phyloP scores from a whole-genome alignment of 192 early-diverging fungal species.

The Phlyctochytrium planicorne region DNA sequence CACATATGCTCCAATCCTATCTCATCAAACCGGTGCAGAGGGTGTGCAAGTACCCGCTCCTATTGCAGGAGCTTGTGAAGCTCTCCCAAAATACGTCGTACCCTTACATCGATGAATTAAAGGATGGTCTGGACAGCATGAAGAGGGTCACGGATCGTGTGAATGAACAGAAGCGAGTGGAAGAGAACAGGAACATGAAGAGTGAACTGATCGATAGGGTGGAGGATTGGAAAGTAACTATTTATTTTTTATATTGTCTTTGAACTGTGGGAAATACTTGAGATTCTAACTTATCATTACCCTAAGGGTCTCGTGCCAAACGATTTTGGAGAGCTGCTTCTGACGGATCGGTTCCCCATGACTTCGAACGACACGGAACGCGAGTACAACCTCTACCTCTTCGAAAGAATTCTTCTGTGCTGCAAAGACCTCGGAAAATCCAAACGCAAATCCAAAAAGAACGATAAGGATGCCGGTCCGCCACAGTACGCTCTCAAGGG shows the following conservation, averaged over 20 bases:
- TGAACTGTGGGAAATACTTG: background rate
- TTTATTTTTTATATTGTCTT: slow-evolving; percentile 8
- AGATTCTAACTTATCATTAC: too few species aligned
- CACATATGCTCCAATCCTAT: slow-evolving; percentile 83
- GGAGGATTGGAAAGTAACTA: slow-evolving; percentile 86
- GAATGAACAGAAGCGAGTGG: slow-evolving; percentile 88
- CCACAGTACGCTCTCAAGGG: slow-evolving; percentile 63
- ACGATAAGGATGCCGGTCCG: slow-evolving; percentile 17
- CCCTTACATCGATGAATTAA: slow-evolving; percentile 48
- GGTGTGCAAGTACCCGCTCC: slow-evolving; percentile 96
- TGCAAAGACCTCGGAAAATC: slow-evolving; percentile 76
- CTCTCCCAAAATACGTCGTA: slow-evolving; percentile 34
- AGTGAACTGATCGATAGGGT: slow-evolving; percentile 79
- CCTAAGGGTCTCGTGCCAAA: slow-evolving; percentile 63
- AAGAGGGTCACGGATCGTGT: slow-evolving; percentile 85
- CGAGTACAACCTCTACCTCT: slow-evolving; percentile 86
- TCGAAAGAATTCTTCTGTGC: slow-evolving; percentile 88
- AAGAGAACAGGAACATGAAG: slow-evolving; percentile 82
- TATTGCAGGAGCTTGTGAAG: slow-evolving; percentile 62
- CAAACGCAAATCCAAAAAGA: slow-evolving; percentile 52
- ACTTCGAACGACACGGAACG: slow-evolving; percentile 74
- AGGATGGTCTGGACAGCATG: slow-evolving; percentile 70
- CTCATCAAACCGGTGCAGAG: slow-evolving; percentile 98
- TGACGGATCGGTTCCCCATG: slow-evolving; percentile 89
- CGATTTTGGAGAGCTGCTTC: slow-evolving; percentile 79